Conservation (phyloP, 148 eudicot species). For the Pouteria glomerata region DNA sequence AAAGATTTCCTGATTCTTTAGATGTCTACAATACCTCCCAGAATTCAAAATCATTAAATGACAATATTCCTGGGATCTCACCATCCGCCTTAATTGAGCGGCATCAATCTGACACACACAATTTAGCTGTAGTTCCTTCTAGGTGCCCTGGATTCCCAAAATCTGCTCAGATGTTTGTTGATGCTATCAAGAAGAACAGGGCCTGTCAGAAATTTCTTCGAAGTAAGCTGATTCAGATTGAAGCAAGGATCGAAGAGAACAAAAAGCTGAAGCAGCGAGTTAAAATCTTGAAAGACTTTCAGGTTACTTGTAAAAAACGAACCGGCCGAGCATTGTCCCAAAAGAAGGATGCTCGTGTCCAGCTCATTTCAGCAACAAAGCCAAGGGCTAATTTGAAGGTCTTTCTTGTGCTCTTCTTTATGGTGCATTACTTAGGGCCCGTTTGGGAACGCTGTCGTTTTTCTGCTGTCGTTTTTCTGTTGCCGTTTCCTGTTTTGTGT, state of each 20-base stretch:
- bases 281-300: conserved; percentile 54
- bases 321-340: conserved; percentile 54
- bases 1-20: conserved; percentile 39
- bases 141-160: conserved; percentile 44
- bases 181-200: conserved; percentile 88
- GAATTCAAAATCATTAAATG: conserved; percentile 14
- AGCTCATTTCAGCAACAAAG: conserved; percentile 57
- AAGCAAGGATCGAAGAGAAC: conserved; percentile 66
- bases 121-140: conserved; percentile 20
- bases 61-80: conserved; percentile 11
- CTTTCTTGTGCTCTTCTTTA: neutral
- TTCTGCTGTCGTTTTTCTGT: too few species aligned
- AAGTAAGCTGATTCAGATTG: conserved; percentile 57
- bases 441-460: too few species aligned
- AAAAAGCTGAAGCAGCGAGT: conserved; percentile 51
- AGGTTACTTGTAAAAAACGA: conserved; percentile 54
- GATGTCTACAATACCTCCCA: conserved; percentile 21
- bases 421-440: too few species aligned
- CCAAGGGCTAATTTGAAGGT: conserved; percentile 54
- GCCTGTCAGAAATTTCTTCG: conserved; percentile 70
- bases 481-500: too few species aligned
- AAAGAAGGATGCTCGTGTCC: conserved; percentile 70
- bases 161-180: conserved; percentile 62
- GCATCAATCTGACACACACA: conserved; percentile 19
- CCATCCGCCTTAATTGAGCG: conserved; percentile 19